A percentile compares a stretch with the other conserved stretches of the same genome.
Conservation (phyloP, 2,329 filamentous ascomycete species). For the Decorospora gaudefroyi region DNA sequence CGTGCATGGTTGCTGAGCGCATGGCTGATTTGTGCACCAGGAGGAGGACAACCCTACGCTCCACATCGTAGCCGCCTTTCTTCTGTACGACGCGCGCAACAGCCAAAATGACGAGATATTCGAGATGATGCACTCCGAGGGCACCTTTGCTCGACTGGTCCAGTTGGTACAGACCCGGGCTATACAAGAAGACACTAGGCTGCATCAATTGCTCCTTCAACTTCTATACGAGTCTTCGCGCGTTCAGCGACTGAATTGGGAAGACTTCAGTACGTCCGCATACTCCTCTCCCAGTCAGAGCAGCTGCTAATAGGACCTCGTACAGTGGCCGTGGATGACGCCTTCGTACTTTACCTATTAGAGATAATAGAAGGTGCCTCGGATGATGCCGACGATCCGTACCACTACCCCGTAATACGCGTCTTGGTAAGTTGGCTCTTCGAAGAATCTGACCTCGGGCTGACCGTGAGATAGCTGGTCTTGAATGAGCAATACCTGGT, state of each 20-base stretch:
- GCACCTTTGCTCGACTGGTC: slow-evolving; percentile 79
- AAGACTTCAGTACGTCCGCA: slow-evolving; percentile 70
- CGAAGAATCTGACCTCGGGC: not conserved
- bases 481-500: slow-evolving; percentile 99
- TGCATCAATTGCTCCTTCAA: slow-evolving; percentile 83
- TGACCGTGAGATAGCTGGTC: slow-evolving; percentile 66
- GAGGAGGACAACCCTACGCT: slow-evolving; percentile 83
- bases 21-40: slow-evolving; percentile 52
- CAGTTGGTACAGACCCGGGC: slow-evolving; percentile 74
- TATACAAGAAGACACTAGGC: slow-evolving; percentile 65
- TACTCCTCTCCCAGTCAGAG: not conserved
- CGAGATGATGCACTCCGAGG: slow-evolving; percentile 83
- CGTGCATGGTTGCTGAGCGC: not conserved
- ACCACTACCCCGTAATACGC: slow-evolving; percentile 92
- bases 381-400: slow-evolving; percentile 86
- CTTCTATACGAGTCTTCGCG: slow-evolving; percentile 96
- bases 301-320: slow-evolving; percentile 1
- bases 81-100: slow-evolving; percentile 82
- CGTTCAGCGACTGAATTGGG: slow-evolving; percentile 76
- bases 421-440: slow-evolving; percentile 70
- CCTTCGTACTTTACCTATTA: slow-evolving; percentile 82
- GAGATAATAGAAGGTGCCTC: slow-evolving; percentile 85
- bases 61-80: slow-evolving; percentile 78
- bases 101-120: slow-evolving; percentile 78
- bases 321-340: slow-evolving; percentile 66